A percentile compares a stretch with the other conserved stretches of the same genome.
phyloP scores from a whole-genome alignment of 2,329 filamentous ascomycete genomes.

The Thermochaetoides dissita region DNA sequence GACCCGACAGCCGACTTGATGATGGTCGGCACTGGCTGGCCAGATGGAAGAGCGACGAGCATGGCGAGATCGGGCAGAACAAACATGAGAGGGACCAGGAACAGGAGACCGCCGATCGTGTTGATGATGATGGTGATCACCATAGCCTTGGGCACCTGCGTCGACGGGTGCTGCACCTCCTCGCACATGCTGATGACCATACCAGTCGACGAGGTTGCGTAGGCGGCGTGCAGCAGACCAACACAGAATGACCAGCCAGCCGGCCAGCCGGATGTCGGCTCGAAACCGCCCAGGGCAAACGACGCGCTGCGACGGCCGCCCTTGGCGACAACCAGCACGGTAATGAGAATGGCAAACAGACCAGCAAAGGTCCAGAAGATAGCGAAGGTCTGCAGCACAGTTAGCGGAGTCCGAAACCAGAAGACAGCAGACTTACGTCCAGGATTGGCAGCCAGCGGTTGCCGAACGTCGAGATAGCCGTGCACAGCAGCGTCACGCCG shows the following conservation, averaged over 20 bases:
- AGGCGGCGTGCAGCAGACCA: conserved; percentile 57
- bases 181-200: conserved; percentile 74
- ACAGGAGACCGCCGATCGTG: conserved; percentile 50
- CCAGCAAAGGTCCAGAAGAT: conserved; percentile 64
- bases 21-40: conserved; percentile 51
- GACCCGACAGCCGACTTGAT: conserved; percentile 48
- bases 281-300: conserved; percentile 57
- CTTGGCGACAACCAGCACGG: conserved; percentile 51
- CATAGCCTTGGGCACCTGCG: conserved; percentile 61
- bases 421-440: conserved; percentile 41
- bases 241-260: conserved; percentile 61
- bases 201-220: conserved; percentile 61
- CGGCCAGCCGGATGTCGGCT: conserved; percentile 52
- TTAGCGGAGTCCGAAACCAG: conserved; percentile 14
- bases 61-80: conserved; percentile 49
- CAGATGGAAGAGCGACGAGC: conserved; percentile 38
- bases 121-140: conserved; percentile 54
- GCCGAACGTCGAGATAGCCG: conserved; percentile 50
- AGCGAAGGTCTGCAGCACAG: conserved; percentile 45
- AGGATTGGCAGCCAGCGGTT: conserved; percentile 54
- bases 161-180: conserved; percentile 51
- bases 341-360: conserved; percentile 50
- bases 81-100: conserved; percentile 55
- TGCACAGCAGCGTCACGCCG: conserved; percentile 49
- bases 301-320: conserved; percentile 47